phyloP scores from a whole-genome alignment of 2,329 filamentous ascomycete genomes.

The Atkinsonella hypoxylon region DNA sequence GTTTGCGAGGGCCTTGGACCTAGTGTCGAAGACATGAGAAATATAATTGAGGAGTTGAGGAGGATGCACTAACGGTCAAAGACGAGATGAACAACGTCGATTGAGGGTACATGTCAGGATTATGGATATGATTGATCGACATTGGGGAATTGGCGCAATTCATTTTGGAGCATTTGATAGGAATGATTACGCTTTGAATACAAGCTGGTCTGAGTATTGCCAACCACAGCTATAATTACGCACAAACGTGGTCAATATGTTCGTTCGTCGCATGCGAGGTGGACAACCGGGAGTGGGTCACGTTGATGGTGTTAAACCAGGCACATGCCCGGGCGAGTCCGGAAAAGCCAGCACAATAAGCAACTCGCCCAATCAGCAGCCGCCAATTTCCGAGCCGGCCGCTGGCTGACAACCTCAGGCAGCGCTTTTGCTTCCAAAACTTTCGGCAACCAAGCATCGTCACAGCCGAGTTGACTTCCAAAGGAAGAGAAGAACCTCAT shows the following conservation, averaged over 20 bases:
- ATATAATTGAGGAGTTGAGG: conserved; percentile 49
- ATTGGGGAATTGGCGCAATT: neutral
- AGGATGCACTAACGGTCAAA: conserved; percentile 39
- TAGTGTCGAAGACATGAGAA: conserved; percentile 50
- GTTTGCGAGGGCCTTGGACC: conserved; percentile 45
- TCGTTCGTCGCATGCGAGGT: neutral
- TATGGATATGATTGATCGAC: neutral
- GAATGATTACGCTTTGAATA: neutral
- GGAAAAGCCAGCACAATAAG: conserved; percentile 11
- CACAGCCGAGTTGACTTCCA: conserved; percentile 17
- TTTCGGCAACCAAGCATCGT: conserved; percentile 29
- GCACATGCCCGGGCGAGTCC: conserved; percentile 18
- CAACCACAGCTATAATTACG: no score
- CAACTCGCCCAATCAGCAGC: conserved; percentile 30
- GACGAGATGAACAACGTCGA: neutral
- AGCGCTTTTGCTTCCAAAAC: conserved; percentile 25
- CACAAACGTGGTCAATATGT: neutral
- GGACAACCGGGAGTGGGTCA: neutral
- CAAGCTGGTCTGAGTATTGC: no score
- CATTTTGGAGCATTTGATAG: neutral
- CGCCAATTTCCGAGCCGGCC: conserved; percentile 33
- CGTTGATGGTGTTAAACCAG: neutral
- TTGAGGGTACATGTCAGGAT: no score
- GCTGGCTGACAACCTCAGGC: conserved; percentile 30
- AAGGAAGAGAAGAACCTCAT: conserved; percentile 38